Evolutionary conservation across 2,329 filamentous ascomycete genomes (phyloP), one percentile per base, ranked within the genome.

Genomic region (Aureobasidium sp.): DNA sequence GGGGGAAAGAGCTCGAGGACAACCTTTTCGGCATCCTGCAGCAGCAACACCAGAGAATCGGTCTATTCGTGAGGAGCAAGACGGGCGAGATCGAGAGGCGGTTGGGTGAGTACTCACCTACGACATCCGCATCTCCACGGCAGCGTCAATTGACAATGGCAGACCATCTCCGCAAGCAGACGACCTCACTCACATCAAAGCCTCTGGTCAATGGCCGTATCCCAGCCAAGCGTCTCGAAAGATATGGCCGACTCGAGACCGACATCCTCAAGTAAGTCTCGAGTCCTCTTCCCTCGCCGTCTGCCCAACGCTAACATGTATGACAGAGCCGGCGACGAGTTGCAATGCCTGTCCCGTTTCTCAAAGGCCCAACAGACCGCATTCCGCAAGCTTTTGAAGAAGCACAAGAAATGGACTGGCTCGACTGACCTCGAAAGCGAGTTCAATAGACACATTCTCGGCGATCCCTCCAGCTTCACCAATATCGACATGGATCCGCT

Each of bases 371-470:
- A 94, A 64, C 76, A 83, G 8, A 79, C 84, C 4, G 88, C 85
- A 3, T 90, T 94, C 62, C 79, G 81, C 53, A 94, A 94, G 70
- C 84, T 94, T 32, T 72, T 90, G 29, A 93, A 91, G 67, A 94
- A 94, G 66, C 91, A 93, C 70, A 74, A 85, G 77, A 90, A 90
- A 77, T 93, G 88, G 88, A 91, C 88, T 3, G 82, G 83, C 35
- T 90, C 87, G 19, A 74, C 74, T 5, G 75, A 78, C 0, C 72
- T 93, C 19, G 79, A 79, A 56, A 71, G 74, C 40, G 79, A 83
- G 21, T 86, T 93, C 68, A 81, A 79, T 56, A 77, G 83, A 25
- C 79, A 83, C 60, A 71, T 91, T 21, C 74, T 88, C 42, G 73
- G 74, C 45, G 75, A 81, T 52, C 82, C 81, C 3, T 85, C 84